A percentile compares a stretch with the other conserved stretches of the same genome.
Evolutionary conservation across 352 stramenopile species (phyloP).

Genomic region (Phytophthora syringae): DNA sequence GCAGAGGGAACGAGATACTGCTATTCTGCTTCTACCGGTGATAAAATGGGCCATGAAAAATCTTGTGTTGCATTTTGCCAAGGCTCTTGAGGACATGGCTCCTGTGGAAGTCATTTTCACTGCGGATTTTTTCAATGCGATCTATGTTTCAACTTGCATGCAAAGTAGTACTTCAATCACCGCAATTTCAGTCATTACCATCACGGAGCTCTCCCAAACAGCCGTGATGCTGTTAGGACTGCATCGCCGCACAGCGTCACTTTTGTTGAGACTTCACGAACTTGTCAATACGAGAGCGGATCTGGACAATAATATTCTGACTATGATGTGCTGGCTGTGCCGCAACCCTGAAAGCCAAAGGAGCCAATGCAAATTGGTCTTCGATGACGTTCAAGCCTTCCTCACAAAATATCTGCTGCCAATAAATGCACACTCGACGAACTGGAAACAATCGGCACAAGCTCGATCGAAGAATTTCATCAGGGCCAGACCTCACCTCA

Average conservation of each 20-base stretch:
- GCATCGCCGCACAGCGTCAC: neutral
- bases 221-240: slow-evolving; percentile 12
- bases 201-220: slow-evolving; percentile 19
- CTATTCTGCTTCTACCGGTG: slow-evolving; percentile 18
- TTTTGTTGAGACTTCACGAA: neutral
- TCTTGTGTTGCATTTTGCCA: slow-evolving; percentile 6
- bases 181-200: slow-evolving; percentile 12
- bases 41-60: slow-evolving; percentile 35
- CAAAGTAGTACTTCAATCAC: slow-evolving; percentile 13
- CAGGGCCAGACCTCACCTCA: neutral
- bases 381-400: neutral
- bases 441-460: neutral
- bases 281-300: neutral
- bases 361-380: neutral
- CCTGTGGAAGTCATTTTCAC: slow-evolving; percentile 22
- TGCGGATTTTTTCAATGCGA: slow-evolving; percentile 24
- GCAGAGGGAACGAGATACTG: neutral
- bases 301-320: neutral
- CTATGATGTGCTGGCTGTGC: slow-evolving; percentile 4
- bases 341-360: neutral
- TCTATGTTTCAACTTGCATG: slow-evolving; percentile 22
- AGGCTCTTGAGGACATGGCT: slow-evolving; percentile 16
- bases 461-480: neutral
- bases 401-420: neutral
- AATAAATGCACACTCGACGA: neutral